Evolutionary conservation across 2,329 filamentous ascomycete species (phyloP).

Genomic region (Fusarium heterosporum): DNA sequence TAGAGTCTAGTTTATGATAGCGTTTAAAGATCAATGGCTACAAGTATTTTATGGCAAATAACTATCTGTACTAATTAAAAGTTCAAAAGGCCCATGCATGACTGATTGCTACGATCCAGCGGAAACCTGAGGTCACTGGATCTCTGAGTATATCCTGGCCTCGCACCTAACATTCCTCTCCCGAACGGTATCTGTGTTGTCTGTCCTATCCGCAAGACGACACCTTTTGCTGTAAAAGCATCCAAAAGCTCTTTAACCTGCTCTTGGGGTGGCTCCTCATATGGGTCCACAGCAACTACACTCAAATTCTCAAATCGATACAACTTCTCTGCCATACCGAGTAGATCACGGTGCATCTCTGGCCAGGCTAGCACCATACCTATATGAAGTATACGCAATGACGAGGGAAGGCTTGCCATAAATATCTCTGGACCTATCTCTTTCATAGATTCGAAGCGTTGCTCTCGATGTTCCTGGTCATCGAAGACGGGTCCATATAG

Average conservation of each 20-base stretch:
- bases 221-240: constrained; percentile 33
- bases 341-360: constrained; percentile 43
- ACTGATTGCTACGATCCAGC: constrained; percentile 28
- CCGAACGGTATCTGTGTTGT: constrained; percentile 45
- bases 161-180: constrained; percentile 44
- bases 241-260: constrained; percentile 39
- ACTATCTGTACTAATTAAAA: constrained; percentile 2
- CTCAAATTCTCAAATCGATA: constrained; percentile 40
- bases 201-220: constrained; percentile 39
- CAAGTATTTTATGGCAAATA: too few species aligned
- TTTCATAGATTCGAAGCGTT: constrained; percentile 33
- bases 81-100: constrained; percentile 28
- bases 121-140: constrained; percentile 39
- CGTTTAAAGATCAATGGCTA: too few species aligned
- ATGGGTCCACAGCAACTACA: constrained; percentile 45
- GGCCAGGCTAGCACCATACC: constrained; percentile 47
- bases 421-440: constrained; percentile 42
- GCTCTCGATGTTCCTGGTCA: constrained; percentile 34
- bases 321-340: constrained; percentile 40
- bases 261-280: constrained; percentile 32
- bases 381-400: constrained; percentile 42
- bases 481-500: constrained; percentile 46
- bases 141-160: constrained; percentile 40
- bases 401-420: constrained; percentile 44
- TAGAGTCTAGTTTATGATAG: too few species aligned